Base-by-base conservation (phyloP, 2,329 filamentous ascomycete genomes). In the Lecanoromycetidae sp. region DNA sequence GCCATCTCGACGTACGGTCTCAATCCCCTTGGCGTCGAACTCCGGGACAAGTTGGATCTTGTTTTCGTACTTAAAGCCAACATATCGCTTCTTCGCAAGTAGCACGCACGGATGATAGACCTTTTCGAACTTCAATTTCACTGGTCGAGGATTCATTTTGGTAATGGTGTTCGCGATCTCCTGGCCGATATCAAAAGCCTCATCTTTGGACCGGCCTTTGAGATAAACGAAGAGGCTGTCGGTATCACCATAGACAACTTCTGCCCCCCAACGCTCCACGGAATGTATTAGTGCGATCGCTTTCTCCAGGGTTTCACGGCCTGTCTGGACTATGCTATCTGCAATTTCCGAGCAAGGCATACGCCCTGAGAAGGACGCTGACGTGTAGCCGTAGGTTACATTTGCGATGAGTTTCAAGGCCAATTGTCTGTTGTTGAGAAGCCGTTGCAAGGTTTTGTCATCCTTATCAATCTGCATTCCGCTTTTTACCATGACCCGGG, bases 311-410 rank as follows among this genome's bases (percentile, higher is more conserved):
- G 90, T 98, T 65, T 98, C 91, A 10, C 91, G 79, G 0, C 84
- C 91, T 0, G 90, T 94, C 63, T 98, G 90, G 0, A 98, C 91
- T 57, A 98, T 98, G 63, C 87, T 94, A 66, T 98, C 91, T 6
- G 91, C 91, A 54, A 98, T 94, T 63, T 98, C 91, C 1, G 87
- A 87, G 63, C 91, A 98, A 0, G 91, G 91, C 91, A 98, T 96
- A 20, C 91, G 79, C 0, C 91, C 91, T 0, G 90, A 96, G 63
- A 95, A 98, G 0, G 87, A 93, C 0, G 91, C 91, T 2, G 91
- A 96, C 0, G 91, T 91, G 65, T 98, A 98, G 9, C 91, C 91
- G 59, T 98, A 98, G 0, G 91, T 98, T 55, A 98, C 91, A 57
- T 98, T 98, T n/a, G 91, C 91, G 32, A 98, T 85, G 5, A 98